Conservation (phyloP, 2,329 filamentous ascomycete species). For the Fusarium nelsonii region DNA sequence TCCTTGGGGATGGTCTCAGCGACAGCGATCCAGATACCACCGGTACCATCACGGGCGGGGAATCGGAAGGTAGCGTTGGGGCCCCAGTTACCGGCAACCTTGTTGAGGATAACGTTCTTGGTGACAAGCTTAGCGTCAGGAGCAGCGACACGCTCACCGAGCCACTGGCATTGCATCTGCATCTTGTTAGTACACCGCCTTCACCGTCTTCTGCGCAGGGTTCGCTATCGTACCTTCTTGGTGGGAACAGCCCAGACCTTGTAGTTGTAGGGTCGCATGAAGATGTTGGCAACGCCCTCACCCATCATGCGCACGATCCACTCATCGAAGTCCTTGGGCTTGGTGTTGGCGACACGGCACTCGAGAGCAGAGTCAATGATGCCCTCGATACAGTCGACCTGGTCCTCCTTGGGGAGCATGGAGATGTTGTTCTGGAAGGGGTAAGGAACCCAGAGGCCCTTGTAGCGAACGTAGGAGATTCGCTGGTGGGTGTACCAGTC, state of each 20-base stretch:
- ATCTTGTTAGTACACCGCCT: constrained; percentile 23
- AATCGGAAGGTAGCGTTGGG: constrained; percentile 99
- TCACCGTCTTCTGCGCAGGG: not conserved
- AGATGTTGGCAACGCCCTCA: constrained; percentile 88
- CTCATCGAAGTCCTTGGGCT: constrained; percentile 97
- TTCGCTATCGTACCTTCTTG: constrained; percentile 76
- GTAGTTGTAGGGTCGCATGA: constrained; percentile 99
- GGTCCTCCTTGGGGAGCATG: constrained; percentile 96
- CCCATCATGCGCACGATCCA: constrained; percentile 97
- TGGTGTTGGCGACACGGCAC: constrained; percentile 85
- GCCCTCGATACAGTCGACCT: constrained; percentile 93
- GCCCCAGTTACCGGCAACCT: constrained; percentile 97
- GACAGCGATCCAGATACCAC: constrained; percentile 98
- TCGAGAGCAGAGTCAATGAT: constrained; percentile 95
- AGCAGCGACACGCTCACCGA: constrained; percentile 97
- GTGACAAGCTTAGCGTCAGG: constrained; percentile 95
- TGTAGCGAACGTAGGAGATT: constrained; percentile 98
- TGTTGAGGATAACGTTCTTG: constrained; percentile 94
- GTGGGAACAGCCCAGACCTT: constrained; percentile 99
- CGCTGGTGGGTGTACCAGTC: constrained; percentile 99
- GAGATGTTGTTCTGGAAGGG: constrained; percentile 99
- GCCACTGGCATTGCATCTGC: constrained; percentile 99
- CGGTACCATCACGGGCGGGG: constrained; percentile 93
- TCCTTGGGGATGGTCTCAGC: constrained; percentile 91
- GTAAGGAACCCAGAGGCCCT: constrained; percentile 96